These are phyloP conservation scores for Brasilioporus rufonigricans DNA, from an alignment of 768 basidiomycete species.

Conservation along the genomic window DNA sequence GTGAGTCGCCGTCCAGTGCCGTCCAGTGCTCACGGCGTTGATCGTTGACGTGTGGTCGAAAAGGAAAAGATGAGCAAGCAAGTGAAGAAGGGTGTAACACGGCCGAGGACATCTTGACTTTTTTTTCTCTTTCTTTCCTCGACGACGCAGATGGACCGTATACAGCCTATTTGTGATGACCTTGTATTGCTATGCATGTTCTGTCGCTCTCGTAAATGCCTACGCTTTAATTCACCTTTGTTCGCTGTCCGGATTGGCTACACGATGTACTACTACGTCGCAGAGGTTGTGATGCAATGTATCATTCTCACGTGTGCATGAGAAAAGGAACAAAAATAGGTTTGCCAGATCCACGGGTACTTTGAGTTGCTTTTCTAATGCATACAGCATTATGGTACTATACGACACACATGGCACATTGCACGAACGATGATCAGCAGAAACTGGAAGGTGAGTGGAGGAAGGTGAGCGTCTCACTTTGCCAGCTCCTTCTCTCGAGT, in stretches of 20 bases:
- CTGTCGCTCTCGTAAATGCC: slow-evolving; percentile 6
- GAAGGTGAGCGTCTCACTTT: no score
- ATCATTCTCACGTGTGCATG: no score
- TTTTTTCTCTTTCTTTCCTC: background rate
- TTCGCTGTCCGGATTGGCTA: background rate
- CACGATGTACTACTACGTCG: no score
- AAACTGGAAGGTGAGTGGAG: no score
- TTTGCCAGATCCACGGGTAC: no score
- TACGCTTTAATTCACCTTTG: slow-evolving; percentile 5
- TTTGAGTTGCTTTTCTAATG: no score
- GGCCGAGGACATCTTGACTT: slow-evolving; percentile 28
- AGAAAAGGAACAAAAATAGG: no score
- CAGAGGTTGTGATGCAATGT: background rate
- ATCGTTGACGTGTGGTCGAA: background rate
- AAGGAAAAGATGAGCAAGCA: slow-evolving; percentile 34
- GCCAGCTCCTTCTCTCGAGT: no score
- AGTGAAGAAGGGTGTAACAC: slow-evolving; percentile 20
- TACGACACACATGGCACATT: no score
- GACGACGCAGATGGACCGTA: slow-evolving; percentile 3
- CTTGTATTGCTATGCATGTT: slow-evolving; percentile 18
- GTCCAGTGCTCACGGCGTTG: background rate
- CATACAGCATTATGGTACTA: no score
- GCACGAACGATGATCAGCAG: no score
- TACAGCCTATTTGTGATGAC: slow-evolving; percentile 4
- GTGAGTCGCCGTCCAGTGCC: slow-evolving; percentile 21